Conservation (phyloP, 495 filamentous ascomycete genomes). For the Tuber magnatum region DNA sequence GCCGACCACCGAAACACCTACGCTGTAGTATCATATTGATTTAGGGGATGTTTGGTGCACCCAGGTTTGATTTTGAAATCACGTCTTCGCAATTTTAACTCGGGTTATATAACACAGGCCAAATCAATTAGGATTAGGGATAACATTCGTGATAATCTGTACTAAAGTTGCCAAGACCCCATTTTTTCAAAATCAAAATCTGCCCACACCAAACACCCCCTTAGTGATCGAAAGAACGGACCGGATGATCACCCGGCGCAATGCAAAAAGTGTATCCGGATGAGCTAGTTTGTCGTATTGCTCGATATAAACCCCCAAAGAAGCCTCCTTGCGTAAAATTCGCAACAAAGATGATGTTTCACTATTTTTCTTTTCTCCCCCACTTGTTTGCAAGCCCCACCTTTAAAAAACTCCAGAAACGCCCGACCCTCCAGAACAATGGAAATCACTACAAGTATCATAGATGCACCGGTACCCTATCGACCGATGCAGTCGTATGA, state of each 20-base stretch:
- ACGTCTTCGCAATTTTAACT: no score
- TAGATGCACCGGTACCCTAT: neutral
- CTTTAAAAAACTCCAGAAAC: constrained; percentile 5
- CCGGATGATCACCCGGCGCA: neutral
- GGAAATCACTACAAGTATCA: neutral
- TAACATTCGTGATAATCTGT: no score
- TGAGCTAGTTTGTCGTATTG: neutral
- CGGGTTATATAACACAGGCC: no score
- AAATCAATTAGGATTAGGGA: no score
- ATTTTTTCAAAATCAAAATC: no score
- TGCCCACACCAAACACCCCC: no score
- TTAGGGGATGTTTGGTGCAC: no score
- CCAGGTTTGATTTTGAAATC: no score
- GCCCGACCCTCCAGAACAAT: neutral
- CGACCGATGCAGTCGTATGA: constrained; percentile 6
- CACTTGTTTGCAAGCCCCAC: neutral
- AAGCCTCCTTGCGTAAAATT: neutral
- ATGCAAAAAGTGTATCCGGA: neutral
- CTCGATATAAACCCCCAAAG: neutral
- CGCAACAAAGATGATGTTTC: neutral
- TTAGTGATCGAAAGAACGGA: neutral
- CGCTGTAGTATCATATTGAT: neutral
- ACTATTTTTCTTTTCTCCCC: neutral
- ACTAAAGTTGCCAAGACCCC: no score
- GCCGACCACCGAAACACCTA: neutral